phyloP scores from a whole-genome alignment of 2,329 filamentous ascomycete species.

The Fusarium algeriense region DNA sequence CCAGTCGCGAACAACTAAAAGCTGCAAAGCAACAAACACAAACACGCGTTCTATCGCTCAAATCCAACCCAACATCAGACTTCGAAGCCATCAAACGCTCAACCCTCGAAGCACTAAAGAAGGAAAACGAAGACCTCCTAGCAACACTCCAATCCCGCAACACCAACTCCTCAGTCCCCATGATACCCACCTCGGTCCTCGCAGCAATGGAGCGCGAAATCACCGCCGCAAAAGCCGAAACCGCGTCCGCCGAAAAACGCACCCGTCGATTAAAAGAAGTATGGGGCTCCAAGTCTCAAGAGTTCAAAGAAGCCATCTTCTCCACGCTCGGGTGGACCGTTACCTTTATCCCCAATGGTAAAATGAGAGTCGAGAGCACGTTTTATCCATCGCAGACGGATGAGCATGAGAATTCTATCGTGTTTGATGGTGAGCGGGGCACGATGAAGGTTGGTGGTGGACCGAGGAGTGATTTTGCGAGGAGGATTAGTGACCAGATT shows the following conservation, averaged over 20 bases:
- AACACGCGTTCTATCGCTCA: constrained; percentile 85
- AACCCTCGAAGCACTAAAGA: constrained; percentile 80
- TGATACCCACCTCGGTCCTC: constrained; percentile 82
- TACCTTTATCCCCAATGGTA: constrained; percentile 96
- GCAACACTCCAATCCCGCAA: constrained; percentile 71
- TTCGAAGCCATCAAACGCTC: constrained; percentile 85
- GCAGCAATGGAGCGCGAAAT: constrained; percentile 82
- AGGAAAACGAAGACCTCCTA: constrained; percentile 87
- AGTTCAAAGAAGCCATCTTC: constrained; percentile 96
- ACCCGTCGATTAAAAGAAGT: constrained; percentile 90
- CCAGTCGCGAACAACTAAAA: constrained; percentile 78
- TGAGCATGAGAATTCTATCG: constrained; percentile 78
- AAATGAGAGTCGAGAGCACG: constrained; percentile 89
- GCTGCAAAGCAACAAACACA: constrained; percentile 74
- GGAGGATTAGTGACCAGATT: constrained; percentile 86
- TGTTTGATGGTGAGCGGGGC: constrained; percentile 93
- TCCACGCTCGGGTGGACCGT: constrained; percentile 94
- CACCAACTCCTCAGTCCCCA: constrained; percentile 61
- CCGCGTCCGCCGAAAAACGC: constrained; percentile 82
- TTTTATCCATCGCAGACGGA: constrained; percentile 79
- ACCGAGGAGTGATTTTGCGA: constrained; percentile 85
- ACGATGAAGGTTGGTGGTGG: constrained; percentile 99
- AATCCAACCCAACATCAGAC: constrained; percentile 91
- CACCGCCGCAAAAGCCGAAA: constrained; percentile 75
- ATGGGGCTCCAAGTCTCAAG: constrained; percentile 88